phyloP scores from a whole-genome alignment of 768 basidiomycete genomes.

The Chiua virens region DNA sequence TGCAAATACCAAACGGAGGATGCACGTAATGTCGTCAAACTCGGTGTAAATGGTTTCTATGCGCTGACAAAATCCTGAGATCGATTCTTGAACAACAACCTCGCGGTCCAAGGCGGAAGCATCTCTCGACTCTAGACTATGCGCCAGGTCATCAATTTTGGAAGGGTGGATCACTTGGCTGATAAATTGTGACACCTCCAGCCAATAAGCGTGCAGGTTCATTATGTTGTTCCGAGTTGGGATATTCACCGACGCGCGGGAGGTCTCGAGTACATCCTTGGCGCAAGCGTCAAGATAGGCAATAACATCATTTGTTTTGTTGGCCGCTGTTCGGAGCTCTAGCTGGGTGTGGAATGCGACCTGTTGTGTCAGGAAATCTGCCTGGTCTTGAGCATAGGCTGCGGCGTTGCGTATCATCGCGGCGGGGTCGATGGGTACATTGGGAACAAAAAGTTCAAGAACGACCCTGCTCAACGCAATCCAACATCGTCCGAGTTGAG shows the following conservation, averaged over 20 bases:
- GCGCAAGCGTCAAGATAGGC: slow-evolving; percentile 42
- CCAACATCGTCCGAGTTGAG: slow-evolving; percentile 52
- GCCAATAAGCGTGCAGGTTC: slow-evolving; percentile 67
- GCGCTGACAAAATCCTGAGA: slow-evolving; percentile 75
- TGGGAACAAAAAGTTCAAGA: slow-evolving; percentile 75
- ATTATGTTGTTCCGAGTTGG: slow-evolving; percentile 42
- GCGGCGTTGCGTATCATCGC: slow-evolving; percentile 52
- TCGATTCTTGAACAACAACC: slow-evolving; percentile 73
- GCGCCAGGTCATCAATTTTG: slow-evolving; percentile 51
- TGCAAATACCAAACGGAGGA: slow-evolving; percentile 65
- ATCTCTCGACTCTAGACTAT: slow-evolving; percentile 37
- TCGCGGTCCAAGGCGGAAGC: slow-evolving; percentile 52
- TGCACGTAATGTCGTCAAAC: slow-evolving; percentile 66
- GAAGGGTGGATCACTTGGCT: slow-evolving; percentile 48
- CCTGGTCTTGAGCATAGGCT: slow-evolving; percentile 45
- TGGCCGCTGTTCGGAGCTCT: slow-evolving; percentile 59
- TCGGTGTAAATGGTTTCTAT: slow-evolving; percentile 66
- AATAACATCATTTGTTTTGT: slow-evolving; percentile 49
- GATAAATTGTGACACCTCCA: slow-evolving; percentile 76
- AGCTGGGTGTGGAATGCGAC: slow-evolving; percentile 52
- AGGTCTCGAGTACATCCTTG: slow-evolving; percentile 29
- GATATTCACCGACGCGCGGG: slow-evolving; percentile 23
- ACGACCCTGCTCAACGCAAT: slow-evolving; percentile 59
- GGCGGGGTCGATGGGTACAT: slow-evolving; percentile 85
- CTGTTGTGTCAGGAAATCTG: slow-evolving; percentile 44